phyloP scores from a whole-genome alignment of 129 eudicot species.

The Erigeron canadensis region DNA sequence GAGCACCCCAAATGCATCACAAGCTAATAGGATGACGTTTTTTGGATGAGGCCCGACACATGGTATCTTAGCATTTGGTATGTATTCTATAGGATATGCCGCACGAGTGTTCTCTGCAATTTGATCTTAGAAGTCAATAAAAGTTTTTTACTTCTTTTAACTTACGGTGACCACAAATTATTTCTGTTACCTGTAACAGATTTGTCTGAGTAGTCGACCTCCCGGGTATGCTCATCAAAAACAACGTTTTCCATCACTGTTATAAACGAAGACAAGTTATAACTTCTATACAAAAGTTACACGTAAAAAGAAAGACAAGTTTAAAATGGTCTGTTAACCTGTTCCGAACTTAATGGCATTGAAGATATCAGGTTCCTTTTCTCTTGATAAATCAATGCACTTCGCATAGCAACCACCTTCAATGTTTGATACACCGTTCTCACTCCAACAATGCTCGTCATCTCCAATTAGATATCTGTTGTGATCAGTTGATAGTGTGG shows the following conservation, averaged over 20 bases:
- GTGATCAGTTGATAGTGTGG: conserved; percentile 95
- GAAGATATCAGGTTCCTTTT: conserved; percentile 98
- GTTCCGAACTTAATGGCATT: conserved; percentile 97
- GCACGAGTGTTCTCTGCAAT: conserved; percentile 84
- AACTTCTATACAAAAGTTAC: neutral
- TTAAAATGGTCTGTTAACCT: conserved; percentile 23
- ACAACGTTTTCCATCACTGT: conserved; percentile 90
- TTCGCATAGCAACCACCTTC: conserved; percentile 99
- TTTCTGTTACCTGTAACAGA: conserved; percentile 45
- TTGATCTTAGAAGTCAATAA: too few relatives aligned
- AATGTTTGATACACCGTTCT: conserved; percentile 84
- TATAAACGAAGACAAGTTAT: neutral
- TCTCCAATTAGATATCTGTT: conserved; percentile 90
- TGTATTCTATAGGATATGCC: conserved; percentile 89
- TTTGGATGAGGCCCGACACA: conserved; percentile 95
- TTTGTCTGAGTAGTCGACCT: conserved; percentile 73
- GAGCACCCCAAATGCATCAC: conserved; percentile 97
- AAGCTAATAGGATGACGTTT: conserved; percentile 86
- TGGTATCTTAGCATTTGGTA: conserved; percentile 87
- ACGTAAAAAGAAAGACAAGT: too few relatives aligned
- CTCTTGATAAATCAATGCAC: conserved; percentile 86
- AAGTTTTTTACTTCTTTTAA: too few relatives aligned
- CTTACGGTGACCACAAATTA: too few relatives aligned
- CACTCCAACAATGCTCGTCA: conserved; percentile 97
- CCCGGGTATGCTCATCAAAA: conserved; percentile 83